These are phyloP conservation scores for Xylaria sp. DNA, from an alignment of 2,329 filamentous ascomycete genomes.

Conservation along the genomic window DNA sequence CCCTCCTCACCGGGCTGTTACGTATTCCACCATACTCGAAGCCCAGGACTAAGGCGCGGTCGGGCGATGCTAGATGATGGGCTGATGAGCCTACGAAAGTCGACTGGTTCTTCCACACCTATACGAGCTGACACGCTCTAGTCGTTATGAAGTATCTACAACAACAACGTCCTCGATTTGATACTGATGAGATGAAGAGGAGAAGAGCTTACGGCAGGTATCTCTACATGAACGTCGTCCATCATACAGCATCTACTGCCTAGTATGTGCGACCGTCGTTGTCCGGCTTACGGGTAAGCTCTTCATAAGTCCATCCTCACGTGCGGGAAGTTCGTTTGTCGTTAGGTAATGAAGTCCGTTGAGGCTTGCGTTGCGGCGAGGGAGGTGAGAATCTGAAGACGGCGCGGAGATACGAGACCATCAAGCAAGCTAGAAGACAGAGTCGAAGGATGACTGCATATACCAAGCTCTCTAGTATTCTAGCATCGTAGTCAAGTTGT, in stretches of 20 bases:
- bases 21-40: neutral
- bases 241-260: neutral
- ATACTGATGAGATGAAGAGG: neutral
- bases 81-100: conserved; percentile 2
- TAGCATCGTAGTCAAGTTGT: neutral
- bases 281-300: neutral
- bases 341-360: neutral
- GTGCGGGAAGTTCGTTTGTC: neutral
- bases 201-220: neutral
- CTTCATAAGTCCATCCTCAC: neutral
- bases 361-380: neutral
- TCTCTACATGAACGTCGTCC: neutral
- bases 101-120: neutral
- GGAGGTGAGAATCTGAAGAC: neutral
- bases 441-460: no score
- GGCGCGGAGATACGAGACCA: neutral
- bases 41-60: conserved; percentile 1
- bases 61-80: conserved; percentile 2
- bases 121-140: neutral
- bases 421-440: no score
- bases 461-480: neutral
- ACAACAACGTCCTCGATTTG: neutral
- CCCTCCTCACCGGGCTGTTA: neutral
- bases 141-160: neutral
- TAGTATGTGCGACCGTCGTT: neutral